Evolutionary conservation across 768 basidiomycete species (phyloP).

Genomic region (Kwoniella sp.): DNA sequence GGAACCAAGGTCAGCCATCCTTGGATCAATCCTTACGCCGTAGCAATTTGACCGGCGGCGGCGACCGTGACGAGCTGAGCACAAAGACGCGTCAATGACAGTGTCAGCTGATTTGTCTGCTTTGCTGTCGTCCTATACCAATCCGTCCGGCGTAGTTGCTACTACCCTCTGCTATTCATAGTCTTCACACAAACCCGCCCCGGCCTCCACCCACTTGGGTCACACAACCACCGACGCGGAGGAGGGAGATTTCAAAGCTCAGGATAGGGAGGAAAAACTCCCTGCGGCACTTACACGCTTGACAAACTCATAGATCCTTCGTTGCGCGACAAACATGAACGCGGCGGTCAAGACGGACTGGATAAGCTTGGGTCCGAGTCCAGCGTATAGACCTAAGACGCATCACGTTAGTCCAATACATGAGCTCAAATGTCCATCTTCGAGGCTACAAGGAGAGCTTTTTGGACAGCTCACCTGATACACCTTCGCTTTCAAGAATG

Average conservation of each 20-base stretch:
- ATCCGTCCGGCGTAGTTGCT: too few relatives aligned
- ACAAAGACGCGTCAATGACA: not conserved
- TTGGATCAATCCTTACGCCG: not conserved
- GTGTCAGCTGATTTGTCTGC: not conserved
- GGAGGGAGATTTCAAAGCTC: too few relatives aligned
- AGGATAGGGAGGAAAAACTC: too few relatives aligned
- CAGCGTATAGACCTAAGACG: constrained; percentile 72
- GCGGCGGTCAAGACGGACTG: constrained; percentile 93
- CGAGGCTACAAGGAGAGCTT: too few relatives aligned
- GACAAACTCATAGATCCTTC: constrained; percentile 61
- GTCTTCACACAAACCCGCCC: too few relatives aligned
- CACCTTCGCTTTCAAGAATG: constrained; percentile 73
- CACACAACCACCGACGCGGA: too few relatives aligned
- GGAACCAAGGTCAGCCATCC: not conserved
- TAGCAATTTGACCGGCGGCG: not conserved
- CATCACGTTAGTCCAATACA: too few relatives aligned
- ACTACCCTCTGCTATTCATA: too few relatives aligned
- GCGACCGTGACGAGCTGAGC: constrained; percentile 1
- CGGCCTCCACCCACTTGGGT: too few relatives aligned
- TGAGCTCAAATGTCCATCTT: constrained; percentile 13
- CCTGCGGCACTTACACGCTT: constrained; percentile 53
- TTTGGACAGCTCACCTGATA: constrained; percentile 43
- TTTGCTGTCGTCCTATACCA: too few relatives aligned
- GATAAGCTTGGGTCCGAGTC: constrained; percentile 80
- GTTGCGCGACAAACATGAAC: constrained; percentile 87